These are phyloP conservation scores for Pseudogymnoascus sp. DNA, from an alignment of 2,329 filamentous ascomycete genomes.

Conservation along the genomic window DNA sequence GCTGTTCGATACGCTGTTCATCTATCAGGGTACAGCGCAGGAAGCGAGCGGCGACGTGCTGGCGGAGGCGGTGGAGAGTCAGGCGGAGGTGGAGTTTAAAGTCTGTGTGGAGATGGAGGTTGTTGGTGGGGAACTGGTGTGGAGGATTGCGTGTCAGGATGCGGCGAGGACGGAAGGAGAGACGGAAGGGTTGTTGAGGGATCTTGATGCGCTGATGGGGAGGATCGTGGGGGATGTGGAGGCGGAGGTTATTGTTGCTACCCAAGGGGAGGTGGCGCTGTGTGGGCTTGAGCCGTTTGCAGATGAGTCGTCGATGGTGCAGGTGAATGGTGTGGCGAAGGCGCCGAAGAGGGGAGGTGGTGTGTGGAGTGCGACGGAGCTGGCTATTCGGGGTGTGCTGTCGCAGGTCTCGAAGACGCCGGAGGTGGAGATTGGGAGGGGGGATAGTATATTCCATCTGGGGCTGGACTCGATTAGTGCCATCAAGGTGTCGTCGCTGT, in stretches of 20 bases:
- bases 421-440: constrained; percentile 46
- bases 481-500: constrained; percentile 67
- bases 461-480: constrained; percentile 85
- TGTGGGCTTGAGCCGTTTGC: constrained; percentile 52
- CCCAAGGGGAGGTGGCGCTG: constrained; percentile 48
- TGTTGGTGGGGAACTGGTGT: constrained; percentile 47
- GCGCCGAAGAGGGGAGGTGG: constrained; percentile 2
- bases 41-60: constrained; percentile 12
- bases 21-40: constrained; percentile 47
- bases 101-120: constrained; percentile 76
- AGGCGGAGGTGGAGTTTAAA: constrained; percentile 70
- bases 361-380: constrained; percentile 32
- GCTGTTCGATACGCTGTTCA: constrained; percentile 59
- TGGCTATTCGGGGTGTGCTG: constrained; percentile 39
- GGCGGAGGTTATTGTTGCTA: constrained; percentile 47
- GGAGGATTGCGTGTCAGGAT: constrained; percentile 66
- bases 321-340: not conserved
- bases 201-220: constrained; percentile 52
- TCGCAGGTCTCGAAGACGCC: constrained; percentile 53
- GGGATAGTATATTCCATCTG: constrained; percentile 66
- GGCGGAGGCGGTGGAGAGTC: constrained; percentile 34
- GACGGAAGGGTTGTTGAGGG: constrained; percentile 44
- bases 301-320: not conserved
- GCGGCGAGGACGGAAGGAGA: constrained; percentile 42
- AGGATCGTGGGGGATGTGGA: constrained; percentile 46